phyloP scores from a whole-genome alignment of 2,329 filamentous ascomycete species.

The Talaromyces marneffei region DNA sequence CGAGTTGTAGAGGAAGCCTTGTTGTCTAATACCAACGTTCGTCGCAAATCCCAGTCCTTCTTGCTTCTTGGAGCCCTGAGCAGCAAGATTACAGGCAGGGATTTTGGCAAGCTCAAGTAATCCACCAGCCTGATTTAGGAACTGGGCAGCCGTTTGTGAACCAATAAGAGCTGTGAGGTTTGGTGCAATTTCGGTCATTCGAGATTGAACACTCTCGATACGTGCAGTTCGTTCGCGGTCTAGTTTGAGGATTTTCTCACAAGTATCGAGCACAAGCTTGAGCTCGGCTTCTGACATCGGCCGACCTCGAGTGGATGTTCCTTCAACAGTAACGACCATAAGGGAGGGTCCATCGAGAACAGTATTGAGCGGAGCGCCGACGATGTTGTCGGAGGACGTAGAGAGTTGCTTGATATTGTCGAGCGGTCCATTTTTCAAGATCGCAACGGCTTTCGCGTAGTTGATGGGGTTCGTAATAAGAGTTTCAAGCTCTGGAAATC shows the following conservation, averaged over 20 bases:
- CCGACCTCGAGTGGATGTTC: slow-evolving; percentile 78
- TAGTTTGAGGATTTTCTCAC: slow-evolving; percentile 80
- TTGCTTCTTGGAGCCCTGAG: slow-evolving; percentile 84
- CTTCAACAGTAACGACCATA: slow-evolving; percentile 95
- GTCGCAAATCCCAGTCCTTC: slow-evolving; percentile 78
- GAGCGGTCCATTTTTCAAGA: slow-evolving; percentile 87
- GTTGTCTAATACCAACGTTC: slow-evolving; percentile 82
- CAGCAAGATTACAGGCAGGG: slow-evolving; percentile 85
- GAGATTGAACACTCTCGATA: slow-evolving; percentile 90
- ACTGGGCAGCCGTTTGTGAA: slow-evolving; percentile 85
- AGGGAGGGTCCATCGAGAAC: slow-evolving; percentile 83
- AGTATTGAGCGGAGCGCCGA: slow-evolving; percentile 67
- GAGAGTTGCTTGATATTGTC: slow-evolving; percentile 79
- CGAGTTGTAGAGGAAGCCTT: slow-evolving; percentile 90
- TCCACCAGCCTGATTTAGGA: slow-evolving; percentile 92
- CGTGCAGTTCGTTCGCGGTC: slow-evolving; percentile 81
- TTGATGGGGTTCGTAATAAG: slow-evolving; percentile 88
- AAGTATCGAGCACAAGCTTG: slow-evolving; percentile 66
- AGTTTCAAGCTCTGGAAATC: slow-evolving; percentile 87
- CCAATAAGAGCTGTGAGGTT: slow-evolving; percentile 89
- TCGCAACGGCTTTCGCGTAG: slow-evolving; percentile 90
- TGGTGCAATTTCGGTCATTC: slow-evolving; percentile 93
- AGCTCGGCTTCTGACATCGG: slow-evolving; percentile 72
- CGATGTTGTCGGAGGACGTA: slow-evolving; percentile 68
- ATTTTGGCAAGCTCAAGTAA: slow-evolving; percentile 84